A percentile compares a stretch with the other conserved stretches of the same genome.
phyloP scores from a whole-genome alignment of 176 grass and related monocot genomes.

The Tillandsia leiboldiana region DNA sequence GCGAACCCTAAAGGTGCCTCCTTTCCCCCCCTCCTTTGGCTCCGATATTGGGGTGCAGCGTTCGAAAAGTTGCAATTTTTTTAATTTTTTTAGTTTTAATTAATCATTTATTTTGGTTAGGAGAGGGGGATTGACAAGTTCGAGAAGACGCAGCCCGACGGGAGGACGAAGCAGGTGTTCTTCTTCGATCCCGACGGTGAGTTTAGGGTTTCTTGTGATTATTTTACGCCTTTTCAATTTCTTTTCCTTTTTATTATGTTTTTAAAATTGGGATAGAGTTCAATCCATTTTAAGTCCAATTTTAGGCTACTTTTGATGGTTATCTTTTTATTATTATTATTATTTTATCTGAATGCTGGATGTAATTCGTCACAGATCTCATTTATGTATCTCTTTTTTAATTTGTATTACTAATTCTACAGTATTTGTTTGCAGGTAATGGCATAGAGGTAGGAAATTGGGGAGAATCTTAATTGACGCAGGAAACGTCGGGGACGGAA shows the following conservation, averaged over 20 bases:
- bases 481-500: not conserved
- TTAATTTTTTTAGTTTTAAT: not conserved
- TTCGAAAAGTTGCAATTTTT: not conserved
- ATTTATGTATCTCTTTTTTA: not conserved
- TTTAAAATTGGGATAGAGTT: not conserved
- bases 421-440: constrained; percentile 46
- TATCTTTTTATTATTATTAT: too few species aligned
- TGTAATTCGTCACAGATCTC: not conserved
- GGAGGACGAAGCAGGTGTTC: constrained; percentile 73
- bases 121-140: constrained; percentile 46
- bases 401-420: not conserved
- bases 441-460: constrained; percentile 62
- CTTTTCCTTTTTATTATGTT: not conserved
- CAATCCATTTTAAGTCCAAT: too few species aligned
- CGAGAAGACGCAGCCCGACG: constrained; percentile 65
- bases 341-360: too few species aligned
- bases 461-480: not conserved
- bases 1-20: constrained; percentile 33
- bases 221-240: not conserved
- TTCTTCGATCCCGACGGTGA: constrained; percentile 96
- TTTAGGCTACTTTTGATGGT: too few species aligned
- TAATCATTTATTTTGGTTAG: constrained; percentile 1
- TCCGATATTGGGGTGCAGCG: not conserved
- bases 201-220: not conserved
- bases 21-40: not conserved